Base-by-base conservation (phyloP, 192 early-diverging fungal species). In the Chytriomyces sp. region DNA sequence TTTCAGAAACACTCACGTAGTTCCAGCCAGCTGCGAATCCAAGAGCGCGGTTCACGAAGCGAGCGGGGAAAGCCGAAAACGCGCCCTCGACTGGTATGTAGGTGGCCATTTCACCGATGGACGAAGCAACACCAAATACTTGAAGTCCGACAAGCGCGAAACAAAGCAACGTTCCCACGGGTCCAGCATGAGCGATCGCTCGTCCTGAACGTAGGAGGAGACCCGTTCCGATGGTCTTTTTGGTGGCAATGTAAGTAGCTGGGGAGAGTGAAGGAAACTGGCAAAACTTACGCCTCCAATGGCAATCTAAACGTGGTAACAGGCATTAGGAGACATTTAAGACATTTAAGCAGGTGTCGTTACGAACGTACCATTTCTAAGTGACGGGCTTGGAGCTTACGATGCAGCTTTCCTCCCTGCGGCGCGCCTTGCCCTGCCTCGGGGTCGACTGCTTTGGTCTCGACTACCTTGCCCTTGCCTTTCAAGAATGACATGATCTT, bases 21-120 rank as follows among this genome's bases (percentile, higher is more conserved):
- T 74, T 75, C 65, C 66, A 75, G 25, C 74, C 74, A 26, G 19
- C 14, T 2, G 55, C 38, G 75, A 90, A 90, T 34, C 85, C 84
- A 74, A 86, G 81, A 25, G 91, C 86, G 3, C 89, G 90, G 71
- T 90, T 90, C 22, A 94, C 82, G 68, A 92, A 94, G 8, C 90
- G 89, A 22, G 88, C 80, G 12, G 89, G 91, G 76, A 91, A 92
- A 44, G 85, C 88, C 59, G 90, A 92, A 74, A 95, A 95, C 14
- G 89, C 88, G 37, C 92, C 93, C 0, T 92, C 84, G 0, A 90
- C 84, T 2, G 91, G 89, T 38, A 91, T 85, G 56, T 85, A 88
- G 0, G 91, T 91, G 4, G 90, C 85, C 89, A 93, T 88, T 74
- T 93, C 92, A 75, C 90, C 92, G 56, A 95, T 81, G 71, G 86